Conservation (phyloP, 768 basidiomycete genomes). For the Rhodotorula toruloides region DNA sequence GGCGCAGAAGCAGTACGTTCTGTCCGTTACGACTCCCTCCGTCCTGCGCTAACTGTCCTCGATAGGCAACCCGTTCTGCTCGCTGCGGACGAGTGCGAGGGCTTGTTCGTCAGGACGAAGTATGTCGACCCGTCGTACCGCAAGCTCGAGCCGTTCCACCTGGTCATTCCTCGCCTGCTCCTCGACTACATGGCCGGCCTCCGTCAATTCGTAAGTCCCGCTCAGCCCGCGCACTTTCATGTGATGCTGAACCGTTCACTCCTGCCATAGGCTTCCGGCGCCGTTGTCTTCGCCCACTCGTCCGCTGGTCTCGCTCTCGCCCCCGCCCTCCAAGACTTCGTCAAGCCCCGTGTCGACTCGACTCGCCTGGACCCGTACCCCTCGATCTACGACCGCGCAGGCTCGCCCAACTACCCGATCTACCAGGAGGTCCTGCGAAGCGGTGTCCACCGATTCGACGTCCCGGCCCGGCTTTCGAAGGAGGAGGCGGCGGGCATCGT, state of each 20-base stretch:
- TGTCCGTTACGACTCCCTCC: not conserved
- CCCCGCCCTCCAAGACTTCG: constrained; percentile 20
- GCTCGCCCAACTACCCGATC: not conserved
- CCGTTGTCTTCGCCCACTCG: constrained; percentile 19
- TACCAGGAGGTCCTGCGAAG: constrained; percentile 1
- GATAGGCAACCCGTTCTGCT: constrained; percentile 29
- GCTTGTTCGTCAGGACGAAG: constrained; percentile 20
- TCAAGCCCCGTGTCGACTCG: not conserved
- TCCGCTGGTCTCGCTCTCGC: not conserved
- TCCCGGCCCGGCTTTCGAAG: constrained; percentile 12
- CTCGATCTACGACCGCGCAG: constrained; percentile 5
- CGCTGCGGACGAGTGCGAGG: constrained; percentile 30
- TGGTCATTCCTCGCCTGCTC: constrained; percentile 34
- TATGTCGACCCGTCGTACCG: constrained; percentile 36
- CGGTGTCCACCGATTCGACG: constrained; percentile 2
- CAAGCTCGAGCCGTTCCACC: constrained; percentile 24
- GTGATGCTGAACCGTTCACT: not conserved
- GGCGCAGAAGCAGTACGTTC: constrained; percentile 16
- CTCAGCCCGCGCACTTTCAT: not conserved
- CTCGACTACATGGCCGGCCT: constrained; percentile 30
- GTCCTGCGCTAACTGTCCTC: fast-evolving
- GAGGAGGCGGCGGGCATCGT: constrained; percentile 33
- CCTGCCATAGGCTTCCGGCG: not conserved
- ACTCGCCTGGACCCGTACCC: not conserved
- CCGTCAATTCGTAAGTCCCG: constrained; percentile 10